Evolutionary conservation across 768 basidiomycete species (phyloP).

Genomic region (Russula brevipes): DNA sequence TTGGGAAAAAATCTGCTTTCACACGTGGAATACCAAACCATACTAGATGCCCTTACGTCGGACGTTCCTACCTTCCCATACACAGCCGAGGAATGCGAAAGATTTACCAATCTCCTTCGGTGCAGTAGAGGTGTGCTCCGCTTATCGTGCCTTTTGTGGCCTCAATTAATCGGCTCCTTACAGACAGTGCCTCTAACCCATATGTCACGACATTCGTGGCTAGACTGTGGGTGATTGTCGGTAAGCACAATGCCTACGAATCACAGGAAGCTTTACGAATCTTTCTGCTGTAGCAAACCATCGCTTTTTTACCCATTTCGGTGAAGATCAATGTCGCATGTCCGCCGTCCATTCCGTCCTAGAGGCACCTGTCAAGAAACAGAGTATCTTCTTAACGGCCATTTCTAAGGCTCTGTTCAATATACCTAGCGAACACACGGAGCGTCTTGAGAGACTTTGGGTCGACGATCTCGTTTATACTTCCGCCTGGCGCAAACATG

Average conservation of each 20-base stretch:
- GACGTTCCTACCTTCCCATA: slow-evolving; percentile 17
- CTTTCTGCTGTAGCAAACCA: slow-evolving; percentile 6
- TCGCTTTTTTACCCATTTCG: slow-evolving; percentile 8
- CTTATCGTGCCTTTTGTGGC: no score
- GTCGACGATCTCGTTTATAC: slow-evolving; percentile 1
- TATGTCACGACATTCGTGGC: slow-evolving; percentile 1
- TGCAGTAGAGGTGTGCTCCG: background rate
- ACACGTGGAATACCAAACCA: background rate
- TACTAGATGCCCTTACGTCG: slow-evolving; percentile 9
- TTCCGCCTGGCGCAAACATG: slow-evolving; percentile 7
- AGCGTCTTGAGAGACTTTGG: slow-evolving; percentile 4
- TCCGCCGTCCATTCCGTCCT: background rate
- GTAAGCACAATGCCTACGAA: background rate
- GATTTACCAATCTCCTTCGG: slow-evolving; percentile 3
- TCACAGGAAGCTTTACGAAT: background rate
- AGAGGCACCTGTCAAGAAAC: background rate
- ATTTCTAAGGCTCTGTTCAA: slow-evolving; percentile 10
- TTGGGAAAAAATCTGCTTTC: no score
- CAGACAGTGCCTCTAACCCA: slow-evolving; percentile 2
- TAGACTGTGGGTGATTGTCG: slow-evolving; percentile 4
- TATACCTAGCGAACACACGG: background rate
- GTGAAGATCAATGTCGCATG: slow-evolving; percentile 8
- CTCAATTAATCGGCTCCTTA: background rate
- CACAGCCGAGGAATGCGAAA: background rate
- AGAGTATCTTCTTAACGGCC: background rate